Evolutionary conservation across 2,329 filamentous ascomycete species (phyloP), one percentile per base, ranked within the genome.

Genomic region (Venturia pyrina): DNA sequence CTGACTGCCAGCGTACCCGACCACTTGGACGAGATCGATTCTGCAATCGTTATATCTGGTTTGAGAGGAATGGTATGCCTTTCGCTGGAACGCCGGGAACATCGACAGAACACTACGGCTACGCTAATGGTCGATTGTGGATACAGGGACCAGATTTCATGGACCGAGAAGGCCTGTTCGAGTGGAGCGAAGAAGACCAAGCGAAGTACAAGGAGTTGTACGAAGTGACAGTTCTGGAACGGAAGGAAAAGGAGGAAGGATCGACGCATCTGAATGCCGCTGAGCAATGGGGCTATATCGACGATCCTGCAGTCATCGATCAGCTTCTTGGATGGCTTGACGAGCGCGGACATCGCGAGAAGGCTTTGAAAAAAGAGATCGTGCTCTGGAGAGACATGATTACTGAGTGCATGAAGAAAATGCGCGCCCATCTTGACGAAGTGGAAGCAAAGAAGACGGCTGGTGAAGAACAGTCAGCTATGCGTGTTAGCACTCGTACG

Each of bases 21-120:
- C 87, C 93, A 21, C 82, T 99, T 34, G 95, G 95, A 67, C 93
- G 95, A 75, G 95, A 99, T 77, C 87, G 95, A 57, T 99, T 96
- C 81, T 96, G 93, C 87, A 98, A 99, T 77, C 87, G 93, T 65
- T 99, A 98, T 77, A 98, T 96, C 81, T 99, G 95, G 93, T 97
- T 98, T 75, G 95, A 99, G 78, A 89, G 93, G 68, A 99, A 98
- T 73, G 95, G 93, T 32, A 98, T 98, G 93, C 95, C 95, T 0
- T 96, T 93, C 72, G 91, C 84, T 41, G 95, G 95, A 5, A 82
- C 97, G 65, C 93, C 93, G 0, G 86, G 85, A 69, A 96, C 91
- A 75, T 97, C 93, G 19, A 98, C 93, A 1, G 89, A 91, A 0
- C 82, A 87, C 59, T 92, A 93, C 28, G 88, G 85, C 10, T 99